Base-by-base conservation (phyloP, 2,329 filamentous ascomycete species). In the Venturia carpophila region DNA sequence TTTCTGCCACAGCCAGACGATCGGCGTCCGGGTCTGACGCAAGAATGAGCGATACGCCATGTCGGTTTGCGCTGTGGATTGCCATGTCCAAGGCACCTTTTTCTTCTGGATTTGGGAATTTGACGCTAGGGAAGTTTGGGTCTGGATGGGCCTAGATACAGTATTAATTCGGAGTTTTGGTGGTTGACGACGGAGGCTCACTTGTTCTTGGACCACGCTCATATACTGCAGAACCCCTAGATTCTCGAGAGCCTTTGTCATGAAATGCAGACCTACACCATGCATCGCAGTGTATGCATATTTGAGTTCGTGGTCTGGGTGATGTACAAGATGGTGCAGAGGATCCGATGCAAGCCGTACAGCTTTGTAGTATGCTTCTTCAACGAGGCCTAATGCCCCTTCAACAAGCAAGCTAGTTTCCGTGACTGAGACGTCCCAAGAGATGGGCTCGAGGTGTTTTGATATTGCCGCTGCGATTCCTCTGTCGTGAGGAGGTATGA, bases 21-120 rank as follows among this genome's bases (percentile, higher is more conserved):
- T 88, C 85, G 19, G 85, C 85, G 71, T 88, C 85, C 1, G 85
- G 85, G 68, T 88, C 85, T 69, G 84, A 86, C 13, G 85, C 85
- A 37, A 88, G 74, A 45, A 87, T 81, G 49, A 87, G 71, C 6
- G 73, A 73, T 66, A 80, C 79, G 21, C 75, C 76, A 21, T 79
- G 71, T 62, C 74, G 72, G 58, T 84, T 79, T 37, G 84, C 85
- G 3, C 80, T 80, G 67, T 78, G 71, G 62, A 85, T 83, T 1
- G 85, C 82, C 42, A 87, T 75, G 69, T 86, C 80, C 15, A 88
- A 74, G 2, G 85, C 84, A 7, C 85, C 85, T 65, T 81, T 80
- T 70, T 88, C 85, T 71, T 88, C 85, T 0, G 85, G 85, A 68
- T 88, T 88, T 0, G 85, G 85, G 67, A 87, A 87, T 34, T 80